A percentile compares a stretch with the other conserved stretches of the same genome.
Evolutionary conservation across 2,329 filamentous ascomycete genomes (phyloP).

Genomic region (Rhexocercosporidium sp.): DNA sequence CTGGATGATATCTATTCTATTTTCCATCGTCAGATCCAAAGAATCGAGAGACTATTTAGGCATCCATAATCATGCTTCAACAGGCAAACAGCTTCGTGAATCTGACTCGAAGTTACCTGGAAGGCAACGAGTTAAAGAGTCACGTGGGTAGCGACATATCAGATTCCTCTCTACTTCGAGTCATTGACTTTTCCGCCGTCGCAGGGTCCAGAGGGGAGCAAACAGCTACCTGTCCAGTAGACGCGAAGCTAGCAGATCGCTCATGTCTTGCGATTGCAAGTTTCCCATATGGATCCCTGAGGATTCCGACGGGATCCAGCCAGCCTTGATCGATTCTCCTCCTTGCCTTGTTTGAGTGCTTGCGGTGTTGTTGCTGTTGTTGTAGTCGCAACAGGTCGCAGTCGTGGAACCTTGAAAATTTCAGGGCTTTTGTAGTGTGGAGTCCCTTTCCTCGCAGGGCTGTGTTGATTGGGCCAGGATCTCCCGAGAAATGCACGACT

Average conservation of each 20-base stretch:
- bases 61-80: background rate
- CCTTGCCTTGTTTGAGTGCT: no score
- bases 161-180: constrained; percentile 2
- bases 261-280: background rate
- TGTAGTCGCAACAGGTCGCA: no score
- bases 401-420: background rate
- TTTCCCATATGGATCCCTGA: background rate
- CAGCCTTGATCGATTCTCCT: no score
- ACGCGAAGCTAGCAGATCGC: background rate
- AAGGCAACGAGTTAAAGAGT: background rate
- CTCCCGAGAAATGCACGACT: constrained; percentile 14
- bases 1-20: background rate
- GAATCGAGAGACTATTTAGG: background rate
- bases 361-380: no score
- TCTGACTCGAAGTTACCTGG: background rate
- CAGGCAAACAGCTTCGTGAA: background rate
- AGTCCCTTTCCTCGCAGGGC: constrained; percentile 9
- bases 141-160: background rate
- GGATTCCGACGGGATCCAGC: constrained; percentile 16
- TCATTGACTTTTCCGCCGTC: constrained; percentile 13
- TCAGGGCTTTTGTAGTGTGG: background rate
- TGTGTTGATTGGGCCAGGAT: constrained; percentile 23
- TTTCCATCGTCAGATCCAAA: background rate
- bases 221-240: constrained; percentile 7
- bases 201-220: constrained; percentile 7